Evolutionary conservation across 805 yeast species (phyloP), one percentile per base, ranked within the genome.

Genomic region (Brettanomyces custersianus): DNA sequence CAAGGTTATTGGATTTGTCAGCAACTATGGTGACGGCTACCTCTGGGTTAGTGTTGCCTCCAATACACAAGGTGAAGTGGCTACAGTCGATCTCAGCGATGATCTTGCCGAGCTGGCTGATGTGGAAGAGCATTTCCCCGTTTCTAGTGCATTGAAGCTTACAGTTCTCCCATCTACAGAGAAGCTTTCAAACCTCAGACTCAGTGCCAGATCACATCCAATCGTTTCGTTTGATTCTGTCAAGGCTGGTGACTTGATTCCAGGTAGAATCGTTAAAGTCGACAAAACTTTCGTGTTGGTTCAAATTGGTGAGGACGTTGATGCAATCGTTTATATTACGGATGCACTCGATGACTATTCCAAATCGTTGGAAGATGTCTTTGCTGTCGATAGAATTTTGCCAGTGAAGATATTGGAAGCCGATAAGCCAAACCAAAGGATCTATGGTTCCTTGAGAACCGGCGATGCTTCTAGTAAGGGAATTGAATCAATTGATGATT

Each of bases 321-420:
- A 69, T 23, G 88, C 81, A 3, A 66, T 78, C 37, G 69, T 92
- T 3, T 76, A 70, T 50, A 71, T 80, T 35, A 77, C 92, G 3
- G 95, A 86, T 54, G 86, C 94, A 5, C 62, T 82, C 45, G 72
- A 78, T 49, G 80, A 80, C 52, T 84, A 72, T 53, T 64, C 75
- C 24, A 59, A 67, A 27, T 65, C 69, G 32, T 56, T 81, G 33
- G 66, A 65, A 23, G 70, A 66, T 11, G 65, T 63, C 4, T 80
- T 60, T 52, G 52, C 64, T 4, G 57, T 61, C 4, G 76, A 77
- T 43, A 74, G 72, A 41, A 66, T 73, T 29, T 71, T 76, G 34
- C 55, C 75, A 25, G 84, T 84, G 20, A 69, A 72, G 6, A 70
- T 81, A 18, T 39, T 63, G 23, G 59, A 62, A 16, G 52, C 72